Conservation (phyloP, 257 asterid genomes). For the Primulina eburnea region DNA sequence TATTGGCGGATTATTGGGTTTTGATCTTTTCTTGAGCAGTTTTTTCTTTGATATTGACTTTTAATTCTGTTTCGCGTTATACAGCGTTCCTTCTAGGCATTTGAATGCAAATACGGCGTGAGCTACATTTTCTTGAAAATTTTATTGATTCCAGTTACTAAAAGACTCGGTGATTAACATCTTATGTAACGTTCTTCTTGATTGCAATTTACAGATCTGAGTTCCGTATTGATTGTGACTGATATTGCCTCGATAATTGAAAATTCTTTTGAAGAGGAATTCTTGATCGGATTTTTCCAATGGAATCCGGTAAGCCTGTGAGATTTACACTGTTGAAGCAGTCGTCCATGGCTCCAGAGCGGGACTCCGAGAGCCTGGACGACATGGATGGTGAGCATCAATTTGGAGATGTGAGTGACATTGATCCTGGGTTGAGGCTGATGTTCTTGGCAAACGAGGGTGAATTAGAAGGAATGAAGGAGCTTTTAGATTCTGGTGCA, state of each 20-base stretch:
- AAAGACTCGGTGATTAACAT: not conserved
- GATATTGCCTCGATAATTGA: not conserved
- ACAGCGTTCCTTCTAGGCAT: not conserved
- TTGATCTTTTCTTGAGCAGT: not conserved
- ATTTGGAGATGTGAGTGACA: conserved; percentile 46
- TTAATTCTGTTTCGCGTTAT: conserved; percentile 5
- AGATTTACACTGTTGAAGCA: conserved; percentile 69
- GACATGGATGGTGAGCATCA: conserved; percentile 48
- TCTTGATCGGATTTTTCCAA: conserved; percentile 16
- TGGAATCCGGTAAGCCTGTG: conserved; percentile 57
- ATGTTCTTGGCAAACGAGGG: conserved; percentile 88
- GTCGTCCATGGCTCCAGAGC: conserved; percentile 84
- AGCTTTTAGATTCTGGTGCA: conserved; percentile 56
- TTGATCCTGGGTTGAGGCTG: conserved; percentile 72
- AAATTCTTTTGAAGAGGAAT: not conserved
- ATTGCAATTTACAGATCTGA: not conserved
- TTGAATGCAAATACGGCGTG: not conserved
- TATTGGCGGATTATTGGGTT: conserved; percentile 12
- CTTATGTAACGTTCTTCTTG: not conserved
- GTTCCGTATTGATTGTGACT: not conserved
- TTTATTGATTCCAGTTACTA: not conserved
- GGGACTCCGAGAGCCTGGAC: conserved; percentile 36
- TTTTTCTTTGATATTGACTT: conserved; percentile 19
- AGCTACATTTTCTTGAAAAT: not conserved
- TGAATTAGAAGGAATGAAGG: conserved; percentile 80